Base-by-base conservation (phyloP, 306 rosid species). In the Pyrus pyrifolia region DNA sequence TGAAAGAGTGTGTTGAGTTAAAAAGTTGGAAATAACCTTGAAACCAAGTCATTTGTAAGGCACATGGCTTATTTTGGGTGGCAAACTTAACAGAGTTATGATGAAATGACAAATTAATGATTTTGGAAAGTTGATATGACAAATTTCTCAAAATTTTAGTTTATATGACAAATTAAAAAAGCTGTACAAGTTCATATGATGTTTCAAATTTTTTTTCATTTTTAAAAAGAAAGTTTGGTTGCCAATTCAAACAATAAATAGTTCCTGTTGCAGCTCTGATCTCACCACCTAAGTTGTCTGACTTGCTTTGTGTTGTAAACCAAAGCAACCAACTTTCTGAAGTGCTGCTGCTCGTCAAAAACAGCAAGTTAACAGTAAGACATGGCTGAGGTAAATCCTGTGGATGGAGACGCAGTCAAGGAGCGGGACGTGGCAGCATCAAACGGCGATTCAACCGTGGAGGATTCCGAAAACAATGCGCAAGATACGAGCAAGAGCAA, bases 381-480 rank as follows among this genome's bases (percentile, higher is more conserved):
- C 57, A 89, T 87, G 93, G 85, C 66, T 35, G 80, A 69, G 45
- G 85, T 68, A 55, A 82, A 64, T 49, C 73, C 67, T 71, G 59
- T 66, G 51, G 79, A 77, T 22, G 83, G 74, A 72, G 85, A 79
- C 22, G 65, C 52, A 35, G 63, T 67, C 67, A 70, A 68, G 30
- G 69, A 70, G 21, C 83, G 82, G 25, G 79, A n/a, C 74, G 52
- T 67, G 67, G 1, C 66, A 27, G 81, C 85, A 79, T 73, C 88
- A 33, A 75, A 46, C 78, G 73, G 66, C 79, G 27, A 53, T 31
- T 35, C 63, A 70, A 63, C 53, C 14, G 73, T 18, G 22, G 62
- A 0, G 44, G 81, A 52, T 76, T 72, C 81, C 59, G 72, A 80
- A 51, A 80, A 79, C 13, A 81, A 52, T 51, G 65, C 62, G 22